Base-by-base conservation (phyloP, 1,284 basidiomycete genomes). In the Taiwanofungus camphoratus region DNA sequence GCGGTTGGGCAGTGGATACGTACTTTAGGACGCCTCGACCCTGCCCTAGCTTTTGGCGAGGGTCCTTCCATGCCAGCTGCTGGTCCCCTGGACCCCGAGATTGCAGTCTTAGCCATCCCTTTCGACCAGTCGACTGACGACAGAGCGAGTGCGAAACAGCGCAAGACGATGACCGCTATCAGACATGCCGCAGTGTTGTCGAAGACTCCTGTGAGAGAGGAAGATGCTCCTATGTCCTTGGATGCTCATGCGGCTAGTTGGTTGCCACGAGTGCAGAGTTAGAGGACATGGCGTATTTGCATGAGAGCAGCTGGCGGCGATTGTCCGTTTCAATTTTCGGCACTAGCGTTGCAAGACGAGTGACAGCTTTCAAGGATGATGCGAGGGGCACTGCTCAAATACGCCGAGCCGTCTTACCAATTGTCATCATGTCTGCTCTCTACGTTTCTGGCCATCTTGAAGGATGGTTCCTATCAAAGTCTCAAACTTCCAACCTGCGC, bases 1-100 rank as follows among this genome's bases (percentile, higher is more conserved):
- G 72, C 68, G 1, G 72, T 77, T 2, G 76, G 70, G 0, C 67
- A 72, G 36, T 81, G 76, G 76, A 65, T 81, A 6, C 71, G 75
- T 12, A 73, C 74, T 11, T 55, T 82, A 3, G 78, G 77, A 2
- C 66, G 62, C n/a, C 47, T 78, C 8, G 49, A 62, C 9, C 67
- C 73, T 11, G 39, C 55, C 9, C 50, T 58, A 0, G 73, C 68
- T 0, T 79, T 78, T 44, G 62, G 66, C 1, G 31, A 59, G 35
- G 65, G 61, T 6, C 51, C 37, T 2, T 60, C 67, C 0, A 56
- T 74, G 4, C 74, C 74, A 2, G 51, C 56, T 4, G 44, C 40
- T 0, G 13, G 58, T 13, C 61, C 70, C 13, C 60, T 54, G 11
- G 58, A 65, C 36, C 49, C 61, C 0, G 74, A 77, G 49, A 60